Evolutionary conservation across 2,329 filamentous ascomycete genomes (phyloP).

Genomic region (Chrysoporthe austroafricana): DNA sequence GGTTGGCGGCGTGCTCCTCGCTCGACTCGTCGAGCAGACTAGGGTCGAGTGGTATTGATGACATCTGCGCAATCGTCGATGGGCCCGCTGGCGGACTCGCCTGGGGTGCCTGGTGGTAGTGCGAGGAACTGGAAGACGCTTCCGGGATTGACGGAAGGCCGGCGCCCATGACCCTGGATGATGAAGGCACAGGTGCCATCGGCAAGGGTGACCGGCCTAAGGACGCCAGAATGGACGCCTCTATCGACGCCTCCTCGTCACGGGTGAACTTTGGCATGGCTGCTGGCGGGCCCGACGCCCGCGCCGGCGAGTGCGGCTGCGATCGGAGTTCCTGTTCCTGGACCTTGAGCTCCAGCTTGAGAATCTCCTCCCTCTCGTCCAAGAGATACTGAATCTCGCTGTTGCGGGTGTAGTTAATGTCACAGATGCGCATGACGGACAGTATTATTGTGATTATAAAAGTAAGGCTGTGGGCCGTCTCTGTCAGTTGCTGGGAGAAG

Average conservation of each 20-base stretch:
- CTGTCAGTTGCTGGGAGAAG: not conserved
- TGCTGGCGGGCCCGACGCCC: not conserved
- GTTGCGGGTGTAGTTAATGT: conserved; percentile 36
- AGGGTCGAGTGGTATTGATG: not conserved
- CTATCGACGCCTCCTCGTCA: not conserved
- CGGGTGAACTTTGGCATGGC: not conserved
- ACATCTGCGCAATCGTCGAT: not conserved
- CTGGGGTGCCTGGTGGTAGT: too few relatives aligned
- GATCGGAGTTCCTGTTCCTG: conserved; percentile 25
- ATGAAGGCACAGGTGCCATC: not conserved
- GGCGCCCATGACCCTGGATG: conserved; percentile 5
- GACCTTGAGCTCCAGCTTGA: conserved; percentile 34
- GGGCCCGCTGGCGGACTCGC: not conserved
- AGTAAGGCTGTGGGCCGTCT: conserved; percentile 32
- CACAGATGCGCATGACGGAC: conserved; percentile 37
- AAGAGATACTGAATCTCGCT: conserved; percentile 34
- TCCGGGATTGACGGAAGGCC: conserved; percentile 9
- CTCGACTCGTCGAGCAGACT: conserved; percentile 1
- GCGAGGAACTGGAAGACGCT: not conserved
- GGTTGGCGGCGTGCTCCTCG: conserved; percentile 36
- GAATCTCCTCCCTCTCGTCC: conserved; percentile 32
- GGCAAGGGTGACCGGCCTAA: not conserved
- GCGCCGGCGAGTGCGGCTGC: not conserved
- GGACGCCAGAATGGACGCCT: conserved; percentile 6
- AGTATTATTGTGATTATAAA: conserved; percentile 37